These are phyloP conservation scores for Neofusicoccum umdonicola DNA, from an alignment of 2,329 filamentous ascomycete genomes.

Conservation along the genomic window DNA sequence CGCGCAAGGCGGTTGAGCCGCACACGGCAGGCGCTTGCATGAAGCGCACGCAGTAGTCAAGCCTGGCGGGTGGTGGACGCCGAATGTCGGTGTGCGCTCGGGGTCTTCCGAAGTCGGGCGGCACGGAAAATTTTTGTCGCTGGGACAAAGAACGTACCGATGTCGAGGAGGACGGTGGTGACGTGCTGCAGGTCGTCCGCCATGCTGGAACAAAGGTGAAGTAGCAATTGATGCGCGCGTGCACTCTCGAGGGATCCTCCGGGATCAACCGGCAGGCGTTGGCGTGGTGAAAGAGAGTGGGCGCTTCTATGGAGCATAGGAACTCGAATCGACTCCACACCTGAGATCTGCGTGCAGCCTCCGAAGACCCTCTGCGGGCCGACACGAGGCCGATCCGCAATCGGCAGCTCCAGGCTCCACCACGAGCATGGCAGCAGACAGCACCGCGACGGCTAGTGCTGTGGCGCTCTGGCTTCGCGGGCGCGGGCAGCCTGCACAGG, in stretches of 20 bases:
- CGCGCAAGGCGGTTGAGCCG: conserved; percentile 13
- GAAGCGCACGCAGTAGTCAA: not conserved
- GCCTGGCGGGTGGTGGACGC: not conserved
- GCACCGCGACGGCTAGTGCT: not conserved
- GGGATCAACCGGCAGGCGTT: conserved; percentile 4
- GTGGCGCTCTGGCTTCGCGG: not conserved
- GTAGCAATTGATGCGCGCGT: not conserved
- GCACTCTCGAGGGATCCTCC: conserved; percentile 11
- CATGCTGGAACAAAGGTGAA: conserved; percentile 18
- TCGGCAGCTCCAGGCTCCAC: not conserved
- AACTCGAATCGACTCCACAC: conserved; percentile 15
- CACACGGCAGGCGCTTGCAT: conserved; percentile 8
- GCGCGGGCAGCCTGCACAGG: not conserved
- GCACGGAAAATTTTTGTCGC: conserved; percentile 14
- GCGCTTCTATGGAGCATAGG: conserved; percentile 9
- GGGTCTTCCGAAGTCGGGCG: conserved; percentile 8
- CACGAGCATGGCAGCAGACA: not conserved
- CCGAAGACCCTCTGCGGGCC: conserved; percentile 17
- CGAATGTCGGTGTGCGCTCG: not conserved
- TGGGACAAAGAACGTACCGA: conserved; percentile 48
- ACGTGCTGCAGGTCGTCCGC: conserved; percentile 26
- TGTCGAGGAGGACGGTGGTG: conserved; percentile 53
- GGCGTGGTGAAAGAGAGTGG: conserved; percentile 12
- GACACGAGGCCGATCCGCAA: conserved; percentile 17
- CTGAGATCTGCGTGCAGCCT: not conserved